Conservation (phyloP, 129 eudicot genomes). For the Deinandra increscens region DNA sequence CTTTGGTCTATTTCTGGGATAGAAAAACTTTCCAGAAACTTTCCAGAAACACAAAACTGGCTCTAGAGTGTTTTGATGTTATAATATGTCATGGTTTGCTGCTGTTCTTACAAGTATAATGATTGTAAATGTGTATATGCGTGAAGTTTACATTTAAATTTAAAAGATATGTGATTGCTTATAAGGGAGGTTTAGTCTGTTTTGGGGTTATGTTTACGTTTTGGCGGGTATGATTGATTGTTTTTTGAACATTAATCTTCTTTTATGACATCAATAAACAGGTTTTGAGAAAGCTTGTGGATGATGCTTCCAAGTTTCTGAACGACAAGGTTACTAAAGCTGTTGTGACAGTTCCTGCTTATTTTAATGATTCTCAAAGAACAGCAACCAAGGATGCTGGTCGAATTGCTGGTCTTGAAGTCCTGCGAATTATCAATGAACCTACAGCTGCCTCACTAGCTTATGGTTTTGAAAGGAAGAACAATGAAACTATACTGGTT, state of each 20-base stretch:
- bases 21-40: too few species aligned
- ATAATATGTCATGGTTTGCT: background rate
- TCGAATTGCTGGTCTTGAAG: constrained; percentile 95
- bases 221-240: background rate
- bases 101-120: background rate
- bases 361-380: constrained; percentile 94
- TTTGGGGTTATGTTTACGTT: background rate
- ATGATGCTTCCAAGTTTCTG: constrained; percentile 91
- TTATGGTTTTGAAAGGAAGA: constrained; percentile 94
- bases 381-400: constrained; percentile 99
- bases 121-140: background rate
- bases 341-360: constrained; percentile 94
- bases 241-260: background rate
- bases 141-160: background rate
- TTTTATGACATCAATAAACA: constrained; percentile 12
- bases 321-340: constrained; percentile 89
- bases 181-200: constrained; percentile 4
- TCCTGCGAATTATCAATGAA: constrained; percentile 86
- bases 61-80: background rate
- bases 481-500: constrained; percentile 84
- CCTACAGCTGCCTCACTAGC: constrained; percentile 98
- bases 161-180: background rate
- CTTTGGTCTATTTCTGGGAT: too few species aligned
- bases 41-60: too few species aligned
- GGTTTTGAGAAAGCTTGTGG: constrained; percentile 97